Percentiles rank a stretch among this genome's conserved stretches.
phyloP scores from a whole-genome alignment of 129 eudicot genomes.

The Rutidosis leptorrhynchoides region DNA sequence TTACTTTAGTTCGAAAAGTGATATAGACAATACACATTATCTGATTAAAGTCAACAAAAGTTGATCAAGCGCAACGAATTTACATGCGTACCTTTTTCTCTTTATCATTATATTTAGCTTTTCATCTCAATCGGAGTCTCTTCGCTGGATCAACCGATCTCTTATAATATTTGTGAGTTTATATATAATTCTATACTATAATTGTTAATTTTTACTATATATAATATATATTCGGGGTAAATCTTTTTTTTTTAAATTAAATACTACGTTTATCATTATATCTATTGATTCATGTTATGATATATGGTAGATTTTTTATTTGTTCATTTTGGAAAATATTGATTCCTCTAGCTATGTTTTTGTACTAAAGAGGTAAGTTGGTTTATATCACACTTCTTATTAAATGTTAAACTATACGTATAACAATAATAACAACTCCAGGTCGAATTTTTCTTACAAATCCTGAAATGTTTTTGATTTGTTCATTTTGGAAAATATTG shows the following conservation, averaged over 20 bases:
- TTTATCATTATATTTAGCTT: too few species aligned
- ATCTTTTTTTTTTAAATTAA: too few species aligned
- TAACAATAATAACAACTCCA: too few species aligned
- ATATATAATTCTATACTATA: background rate
- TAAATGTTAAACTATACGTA: too few species aligned
- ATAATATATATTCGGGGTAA: too few species aligned
- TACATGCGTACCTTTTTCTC: background rate
- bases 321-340: too few species aligned
- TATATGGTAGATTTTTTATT: background rate
- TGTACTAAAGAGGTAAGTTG: too few species aligned
- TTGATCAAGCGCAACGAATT: background rate
- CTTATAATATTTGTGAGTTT: background rate
- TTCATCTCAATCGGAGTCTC: background rate
- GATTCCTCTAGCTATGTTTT: background rate
- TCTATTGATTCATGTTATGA: background rate
- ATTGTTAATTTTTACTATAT: background rate
- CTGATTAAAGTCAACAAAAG: background rate
- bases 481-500: background rate
- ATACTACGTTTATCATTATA: background rate
- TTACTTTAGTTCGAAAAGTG: background rate
- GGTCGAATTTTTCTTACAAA: too few species aligned
- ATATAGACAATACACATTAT: too few species aligned
- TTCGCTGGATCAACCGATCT: background rate
- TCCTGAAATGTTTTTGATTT: too few species aligned
- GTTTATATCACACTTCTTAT: background rate